These are phyloP conservation scores for Lachnellula cervina DNA, from an alignment of 2,329 filamentous ascomycete species.

Conservation along the genomic window DNA sequence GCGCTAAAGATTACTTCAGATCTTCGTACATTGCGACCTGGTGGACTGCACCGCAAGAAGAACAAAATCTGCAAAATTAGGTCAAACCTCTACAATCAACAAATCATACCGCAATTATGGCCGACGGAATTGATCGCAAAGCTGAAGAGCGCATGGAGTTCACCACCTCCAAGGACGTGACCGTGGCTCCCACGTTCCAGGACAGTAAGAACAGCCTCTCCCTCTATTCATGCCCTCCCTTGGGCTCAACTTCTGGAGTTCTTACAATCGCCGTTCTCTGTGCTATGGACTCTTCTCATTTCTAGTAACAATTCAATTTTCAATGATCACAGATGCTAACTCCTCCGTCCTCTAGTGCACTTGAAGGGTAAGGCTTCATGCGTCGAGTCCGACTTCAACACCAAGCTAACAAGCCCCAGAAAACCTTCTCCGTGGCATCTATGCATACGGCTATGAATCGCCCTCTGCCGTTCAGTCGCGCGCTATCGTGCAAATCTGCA, in stretches of 20 bases:
- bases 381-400: neutral
- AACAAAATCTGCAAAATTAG: conserved; percentile 2
- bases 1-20: neutral
- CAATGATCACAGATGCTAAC: neutral
- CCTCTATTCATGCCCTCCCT: neutral
- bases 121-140: conserved; percentile 85
- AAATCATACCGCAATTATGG: conserved; percentile 54
- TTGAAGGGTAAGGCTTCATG: conserved; percentile 59
- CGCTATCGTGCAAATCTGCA: conserved; percentile 98
- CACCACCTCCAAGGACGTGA: conserved; percentile 95
- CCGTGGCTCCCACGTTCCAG: conserved; percentile 88
- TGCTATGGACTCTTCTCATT: too few relatives aligned
- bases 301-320: neutral
- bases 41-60: neutral
- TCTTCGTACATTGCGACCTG: neutral
- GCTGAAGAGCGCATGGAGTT: conserved; percentile 97
- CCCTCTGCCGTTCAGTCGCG: conserved; percentile 96
- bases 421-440: conserved; percentile 92
- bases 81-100: neutral
- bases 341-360: conserved; percentile 51
- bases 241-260: neutral
- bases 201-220: conserved; percentile 44
- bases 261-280: neutral
- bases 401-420: conserved; percentile 45
- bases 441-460: conserved; percentile 97